Evolutionary conservation across 2,329 filamentous ascomycete genomes (phyloP), one percentile per base, ranked within the genome.

Genomic region (Arthrinium phaeospermum): DNA sequence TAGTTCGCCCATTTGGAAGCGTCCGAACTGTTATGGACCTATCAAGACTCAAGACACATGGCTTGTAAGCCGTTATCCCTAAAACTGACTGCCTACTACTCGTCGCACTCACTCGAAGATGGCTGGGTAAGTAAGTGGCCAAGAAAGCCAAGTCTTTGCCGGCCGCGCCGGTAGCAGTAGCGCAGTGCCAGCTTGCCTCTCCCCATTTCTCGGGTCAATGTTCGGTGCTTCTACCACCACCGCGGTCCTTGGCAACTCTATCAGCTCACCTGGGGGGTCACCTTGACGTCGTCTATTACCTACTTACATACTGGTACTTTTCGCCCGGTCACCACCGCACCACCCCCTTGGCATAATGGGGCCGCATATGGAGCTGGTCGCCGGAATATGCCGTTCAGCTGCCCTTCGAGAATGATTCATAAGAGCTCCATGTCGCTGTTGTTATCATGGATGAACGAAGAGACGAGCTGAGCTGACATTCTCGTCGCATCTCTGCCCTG

Each of bases 221-320:
- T 64, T 64, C 57, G 57, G 34, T 64, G 8, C 57, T 64, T 64
- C 22, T 64, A 64, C 41, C 34, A 13, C 34, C 34, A 34, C 57
- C 57, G 57, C 57, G 0, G 14, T 24, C 57, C 57, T 64, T 64
- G 57, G 57, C 57, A 41, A n/a, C 30, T 41, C 8, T 41, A 41
- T 41, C 57, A 22, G 34, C 57, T 64, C 30, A 64, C 34, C 30
- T 64, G 34, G 57, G 34, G 57, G 34, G 2, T 64, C 57, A 64
- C 57, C 57, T 64, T 64, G 57, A 64, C 57, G 57, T 64, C 57
- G 12, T 37, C 19, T 41, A 64, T 64, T 64, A n/a, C 57, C 22
- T n/a, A 64, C 30, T 64, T 64, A n/a, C 57, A 37, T n/a, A 41
- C 30, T 64, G 57, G 22, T 64, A n/a, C 53, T 24, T 37, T n/a